These are phyloP conservation scores for Coleophoma cylindrospora DNA, from an alignment of 2,329 filamentous ascomycete genomes.

Conservation along the genomic window DNA sequence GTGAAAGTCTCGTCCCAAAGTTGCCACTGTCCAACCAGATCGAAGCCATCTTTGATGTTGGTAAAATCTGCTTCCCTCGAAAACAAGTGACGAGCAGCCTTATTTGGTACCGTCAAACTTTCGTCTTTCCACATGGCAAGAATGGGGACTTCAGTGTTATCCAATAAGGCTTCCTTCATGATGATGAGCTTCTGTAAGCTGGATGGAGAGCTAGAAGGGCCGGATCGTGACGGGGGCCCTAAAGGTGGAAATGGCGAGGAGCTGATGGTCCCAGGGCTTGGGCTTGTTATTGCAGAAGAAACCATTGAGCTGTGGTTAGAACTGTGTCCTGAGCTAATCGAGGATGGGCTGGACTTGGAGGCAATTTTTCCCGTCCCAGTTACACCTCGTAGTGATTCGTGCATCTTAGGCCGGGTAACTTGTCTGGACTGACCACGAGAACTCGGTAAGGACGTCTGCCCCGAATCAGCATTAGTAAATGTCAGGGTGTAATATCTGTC, in stretches of 20 bases:
- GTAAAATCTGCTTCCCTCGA: slow-evolving; percentile 33
- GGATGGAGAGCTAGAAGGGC: slow-evolving; percentile 54
- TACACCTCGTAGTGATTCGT: slow-evolving; percentile 3
- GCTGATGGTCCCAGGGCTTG: slow-evolving; percentile 46
- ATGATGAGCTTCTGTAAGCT: slow-evolving; percentile 67
- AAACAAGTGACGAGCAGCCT: slow-evolving; percentile 44
- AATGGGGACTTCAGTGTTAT: slow-evolving; percentile 70
- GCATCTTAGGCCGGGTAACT: slow-evolving; percentile 7
- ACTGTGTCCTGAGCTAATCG: slow-evolving; percentile 17
- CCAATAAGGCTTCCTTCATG: slow-evolving; percentile 73
- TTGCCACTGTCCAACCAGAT: slow-evolving; percentile 55
- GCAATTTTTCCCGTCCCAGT: neutral
- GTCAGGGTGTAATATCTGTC: slow-evolving; percentile 69
- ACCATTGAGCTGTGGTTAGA: slow-evolving; percentile 18
- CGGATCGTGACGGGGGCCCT: slow-evolving; percentile 55
- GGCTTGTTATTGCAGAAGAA: slow-evolving; percentile 40
- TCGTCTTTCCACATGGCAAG: slow-evolving; percentile 79
- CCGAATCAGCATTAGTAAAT: slow-evolving; percentile 57
- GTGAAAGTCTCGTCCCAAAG: slow-evolving; percentile 65
- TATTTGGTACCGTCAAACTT: slow-evolving; percentile 68
- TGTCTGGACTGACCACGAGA: slow-evolving; percentile 13
- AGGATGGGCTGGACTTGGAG: slow-evolving; percentile 21
- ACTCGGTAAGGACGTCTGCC: slow-evolving; percentile 21
- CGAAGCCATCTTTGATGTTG: slow-evolving; percentile 38
- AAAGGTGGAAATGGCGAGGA: slow-evolving; percentile 60